Evolutionary conservation across 495 filamentous ascomycete genomes (phyloP).

Genomic region (Ascobolus immersus): DNA sequence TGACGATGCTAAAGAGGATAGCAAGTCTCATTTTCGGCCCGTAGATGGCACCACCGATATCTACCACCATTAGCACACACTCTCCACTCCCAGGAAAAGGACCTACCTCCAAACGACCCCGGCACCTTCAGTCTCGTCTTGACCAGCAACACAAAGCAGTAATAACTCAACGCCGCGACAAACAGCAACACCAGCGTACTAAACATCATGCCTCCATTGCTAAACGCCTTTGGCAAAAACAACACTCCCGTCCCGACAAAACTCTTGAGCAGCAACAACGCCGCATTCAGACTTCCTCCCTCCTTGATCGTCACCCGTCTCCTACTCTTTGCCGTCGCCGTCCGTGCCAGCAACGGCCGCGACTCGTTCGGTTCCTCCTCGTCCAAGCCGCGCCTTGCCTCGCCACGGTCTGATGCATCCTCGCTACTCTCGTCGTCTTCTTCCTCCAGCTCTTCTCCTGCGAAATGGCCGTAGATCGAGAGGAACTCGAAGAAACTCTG

Average conservation of each 20-base stretch:
- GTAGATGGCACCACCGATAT: slow-evolving; percentile 80
- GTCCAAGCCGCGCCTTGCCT: slow-evolving; percentile 29
- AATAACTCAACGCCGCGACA: slow-evolving; percentile 68
- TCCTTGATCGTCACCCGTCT: slow-evolving; percentile 11
- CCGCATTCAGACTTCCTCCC: slow-evolving; percentile 25
- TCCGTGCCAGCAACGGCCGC: slow-evolving; percentile 23
- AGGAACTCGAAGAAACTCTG: slow-evolving; percentile 80
- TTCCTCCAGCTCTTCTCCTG: slow-evolving; percentile 83
- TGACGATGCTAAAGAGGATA: slow-evolving; percentile 71
- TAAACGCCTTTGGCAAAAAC: slow-evolving; percentile 74
- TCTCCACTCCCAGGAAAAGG: background rate
- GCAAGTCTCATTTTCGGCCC: slow-evolving; percentile 67
- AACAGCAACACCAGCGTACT: slow-evolving; percentile 67
- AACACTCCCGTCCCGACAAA: slow-evolving; percentile 96
- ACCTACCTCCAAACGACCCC: slow-evolving; percentile 47
- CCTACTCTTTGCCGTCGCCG: background rate
- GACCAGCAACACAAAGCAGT: slow-evolving; percentile 85
- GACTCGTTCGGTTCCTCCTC: slow-evolving; percentile 42
- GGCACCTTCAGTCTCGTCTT: slow-evolving; percentile 59
- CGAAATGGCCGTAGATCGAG: slow-evolving; percentile 86
- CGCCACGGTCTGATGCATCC: slow-evolving; percentile 37
- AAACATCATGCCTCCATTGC: slow-evolving; percentile 94
- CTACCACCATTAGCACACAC: slow-evolving; percentile 18
- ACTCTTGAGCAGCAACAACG: slow-evolving; percentile 69
- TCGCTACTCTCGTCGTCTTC: slow-evolving; percentile 54